These are phyloP conservation scores for Pueraria montana DNA, from an alignment of 306 rosid species.

Conservation along the genomic window DNA sequence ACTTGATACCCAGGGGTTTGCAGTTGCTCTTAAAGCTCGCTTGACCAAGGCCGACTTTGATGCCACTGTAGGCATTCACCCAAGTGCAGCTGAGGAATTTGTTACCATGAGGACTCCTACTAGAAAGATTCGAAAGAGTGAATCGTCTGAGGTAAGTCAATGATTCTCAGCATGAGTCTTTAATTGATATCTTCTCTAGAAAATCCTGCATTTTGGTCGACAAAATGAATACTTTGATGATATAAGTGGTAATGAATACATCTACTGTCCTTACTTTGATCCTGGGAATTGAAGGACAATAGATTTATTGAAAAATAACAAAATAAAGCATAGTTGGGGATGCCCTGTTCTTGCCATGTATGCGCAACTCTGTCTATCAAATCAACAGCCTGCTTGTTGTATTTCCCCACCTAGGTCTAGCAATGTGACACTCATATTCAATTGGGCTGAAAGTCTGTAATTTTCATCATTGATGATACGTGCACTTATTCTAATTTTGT, in stretches of 20 bases:
- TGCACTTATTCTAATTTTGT: slow-evolving; percentile 2
- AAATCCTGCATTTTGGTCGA: slow-evolving; percentile 17
- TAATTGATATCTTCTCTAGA: slow-evolving; percentile 40
- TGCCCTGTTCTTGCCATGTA: background rate
- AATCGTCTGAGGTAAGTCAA: slow-evolving; percentile 71
- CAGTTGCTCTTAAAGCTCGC: slow-evolving; percentile 94
- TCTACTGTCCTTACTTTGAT: background rate
- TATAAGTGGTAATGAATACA: slow-evolving; percentile 3
- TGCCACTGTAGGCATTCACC: slow-evolving; percentile 93
- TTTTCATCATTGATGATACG: background rate
- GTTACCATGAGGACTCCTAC: slow-evolving; percentile 95
- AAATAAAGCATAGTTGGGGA: background rate
- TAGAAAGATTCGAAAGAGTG: slow-evolving; percentile 69
- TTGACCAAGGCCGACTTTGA: slow-evolving; percentile 93
- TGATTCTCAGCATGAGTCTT: slow-evolving; percentile 28
- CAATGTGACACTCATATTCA: background rate
- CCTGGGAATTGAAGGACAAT: slow-evolving; percentile 27
- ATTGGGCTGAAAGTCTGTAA: background rate
- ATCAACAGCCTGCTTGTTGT: slow-evolving; percentile 15
- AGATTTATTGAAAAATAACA: background rate
- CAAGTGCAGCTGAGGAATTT: slow-evolving; percentile 93
- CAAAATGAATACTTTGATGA: background rate
- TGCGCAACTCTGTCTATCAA: slow-evolving; percentile 8
- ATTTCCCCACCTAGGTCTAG: background rate
- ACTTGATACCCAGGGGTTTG: slow-evolving; percentile 81